Percentiles rank a stretch among this genome's conserved stretches.
These are phyloP conservation scores for Axilococcus clingmanii DNA, from an alignment of 139 green algal genomes.

Conservation along the genomic window DNA sequence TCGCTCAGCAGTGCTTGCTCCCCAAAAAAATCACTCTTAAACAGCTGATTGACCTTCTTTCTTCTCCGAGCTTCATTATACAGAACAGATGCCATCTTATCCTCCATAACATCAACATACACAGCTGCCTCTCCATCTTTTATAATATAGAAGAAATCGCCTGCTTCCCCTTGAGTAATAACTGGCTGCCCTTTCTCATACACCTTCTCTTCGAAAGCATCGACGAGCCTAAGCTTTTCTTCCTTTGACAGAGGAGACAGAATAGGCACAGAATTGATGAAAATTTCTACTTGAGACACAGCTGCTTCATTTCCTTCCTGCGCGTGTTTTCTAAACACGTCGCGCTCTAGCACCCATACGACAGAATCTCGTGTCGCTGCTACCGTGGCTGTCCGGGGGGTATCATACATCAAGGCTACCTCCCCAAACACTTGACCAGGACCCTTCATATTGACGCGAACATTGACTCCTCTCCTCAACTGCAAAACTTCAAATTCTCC, in stretches of 20 bases:
- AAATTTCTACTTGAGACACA: constrained; percentile 71
- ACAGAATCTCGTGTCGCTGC: constrained; percentile 67
- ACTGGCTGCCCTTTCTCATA: constrained; percentile 24
- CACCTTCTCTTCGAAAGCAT: constrained; percentile 61
- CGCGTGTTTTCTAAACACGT: constrained; percentile 70
- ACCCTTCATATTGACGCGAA: constrained; percentile 83
- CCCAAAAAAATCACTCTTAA: constrained; percentile 88
- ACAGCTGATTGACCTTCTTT: constrained; percentile 78
- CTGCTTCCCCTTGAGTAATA: constrained; percentile 62
- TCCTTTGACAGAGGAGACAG: constrained; percentile 61
- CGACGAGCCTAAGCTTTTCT: constrained; percentile 69
- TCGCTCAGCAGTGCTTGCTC: constrained; percentile 75
- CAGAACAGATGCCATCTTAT: neutral
- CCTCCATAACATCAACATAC: constrained; percentile 32
- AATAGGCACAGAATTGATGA: constrained; percentile 81
- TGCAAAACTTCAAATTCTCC: constrained; percentile 91
- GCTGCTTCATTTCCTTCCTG: constrained; percentile 53
- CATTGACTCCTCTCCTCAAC: constrained; percentile 69
- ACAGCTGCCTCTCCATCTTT: constrained; percentile 86
- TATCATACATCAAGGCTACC: constrained; percentile 85
- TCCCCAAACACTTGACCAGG: constrained; percentile 84
- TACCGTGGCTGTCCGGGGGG: constrained; percentile 75
- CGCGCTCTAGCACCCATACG: constrained; percentile 86
- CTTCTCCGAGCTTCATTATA: neutral
- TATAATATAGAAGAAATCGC: constrained; percentile 91